Conservation (phyloP, 2,329 filamentous ascomycete genomes). For the Lachnellula arida region DNA sequence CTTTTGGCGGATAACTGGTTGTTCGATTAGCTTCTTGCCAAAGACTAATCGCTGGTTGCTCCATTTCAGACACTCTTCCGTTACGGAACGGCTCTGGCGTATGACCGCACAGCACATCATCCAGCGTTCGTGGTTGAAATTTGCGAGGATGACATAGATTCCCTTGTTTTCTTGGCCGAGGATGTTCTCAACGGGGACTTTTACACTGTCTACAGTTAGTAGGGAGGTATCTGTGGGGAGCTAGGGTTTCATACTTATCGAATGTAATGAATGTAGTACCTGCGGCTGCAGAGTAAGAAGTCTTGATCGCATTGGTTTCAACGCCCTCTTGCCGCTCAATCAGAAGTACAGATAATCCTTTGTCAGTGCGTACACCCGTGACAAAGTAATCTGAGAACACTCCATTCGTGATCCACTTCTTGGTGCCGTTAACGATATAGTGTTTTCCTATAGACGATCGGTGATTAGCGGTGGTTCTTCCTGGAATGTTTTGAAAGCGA, state of each 20-base stretch:
- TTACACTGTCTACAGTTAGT: conserved; percentile 74
- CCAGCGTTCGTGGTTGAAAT: conserved; percentile 87
- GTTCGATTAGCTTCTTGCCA: conserved; percentile 74
- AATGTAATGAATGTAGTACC: conserved; percentile 60
- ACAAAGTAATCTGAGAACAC: conserved; percentile 82
- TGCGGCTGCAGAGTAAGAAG: conserved; percentile 72
- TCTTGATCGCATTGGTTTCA: conserved; percentile 75
- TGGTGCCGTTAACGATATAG: conserved; percentile 70
- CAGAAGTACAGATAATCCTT: conserved; percentile 72
- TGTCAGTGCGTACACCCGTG: conserved; percentile 71
- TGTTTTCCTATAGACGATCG: conserved; percentile 42
- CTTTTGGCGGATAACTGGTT: conserved; percentile 80
- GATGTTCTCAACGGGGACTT: conserved; percentile 73
- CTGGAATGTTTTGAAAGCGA: no score
- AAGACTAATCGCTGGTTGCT: conserved; percentile 82
- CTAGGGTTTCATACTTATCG: conserved; percentile 7
- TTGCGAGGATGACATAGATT: conserved; percentile 76
- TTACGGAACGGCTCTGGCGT: conserved; percentile 61
- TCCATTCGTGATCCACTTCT: conserved; percentile 86
- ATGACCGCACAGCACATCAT: conserved; percentile 66
- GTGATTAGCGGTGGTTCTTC: no score
- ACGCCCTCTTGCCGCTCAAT: conserved; percentile 70
- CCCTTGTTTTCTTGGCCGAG: conserved; percentile 82
- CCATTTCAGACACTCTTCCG: conserved; percentile 87
- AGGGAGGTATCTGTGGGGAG: neutral